Conservation (phyloP, 2,329 filamentous ascomycete species). For the Xylariaceae sp. region DNA sequence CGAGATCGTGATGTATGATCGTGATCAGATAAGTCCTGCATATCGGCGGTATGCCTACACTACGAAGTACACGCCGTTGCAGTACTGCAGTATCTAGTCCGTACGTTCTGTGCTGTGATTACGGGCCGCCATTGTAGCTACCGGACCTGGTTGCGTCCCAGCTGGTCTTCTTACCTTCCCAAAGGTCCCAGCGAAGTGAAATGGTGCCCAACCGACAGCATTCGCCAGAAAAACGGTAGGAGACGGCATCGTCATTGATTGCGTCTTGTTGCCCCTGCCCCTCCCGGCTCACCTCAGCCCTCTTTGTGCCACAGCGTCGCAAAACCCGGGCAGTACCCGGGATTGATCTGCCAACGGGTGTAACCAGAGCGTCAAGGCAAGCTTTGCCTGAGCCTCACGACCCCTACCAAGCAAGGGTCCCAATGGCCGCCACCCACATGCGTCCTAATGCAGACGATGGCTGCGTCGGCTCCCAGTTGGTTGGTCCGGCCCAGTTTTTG, state of each 20-base stretch:
- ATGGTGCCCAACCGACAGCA: conserved; percentile 13
- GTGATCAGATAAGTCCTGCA: not conserved
- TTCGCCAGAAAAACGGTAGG: not conserved
- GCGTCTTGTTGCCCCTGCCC: not conserved
- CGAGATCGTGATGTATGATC: not conserved
- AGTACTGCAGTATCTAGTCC: not conserved
- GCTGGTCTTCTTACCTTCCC: conserved; percentile 8
- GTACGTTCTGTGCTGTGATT: not conserved
- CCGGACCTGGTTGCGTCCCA: conserved; percentile 7
- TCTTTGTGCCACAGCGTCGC: conserved; percentile 14
- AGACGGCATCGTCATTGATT: not conserved
- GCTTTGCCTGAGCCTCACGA: conserved; percentile 2
- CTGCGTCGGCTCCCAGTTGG: conserved; percentile 5
- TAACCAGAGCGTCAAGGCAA: conserved; percentile 14
- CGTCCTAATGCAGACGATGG: not conserved
- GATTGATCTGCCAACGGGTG: conserved; percentile 10
- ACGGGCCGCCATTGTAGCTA: not conserved
- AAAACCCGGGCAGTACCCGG: conserved; percentile 7
- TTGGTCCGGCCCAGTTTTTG: not conserved
- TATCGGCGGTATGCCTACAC: not conserved
- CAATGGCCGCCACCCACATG: not conserved
- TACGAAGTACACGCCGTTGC: too few species aligned
- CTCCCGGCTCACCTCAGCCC: conserved; percentile 5
- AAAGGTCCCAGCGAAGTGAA: conserved; percentile 8
- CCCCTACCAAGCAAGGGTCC: conserved; percentile 5